Conservation (phyloP, 768 basidiomycete genomes). For the Fomitopsis serialis region DNA sequence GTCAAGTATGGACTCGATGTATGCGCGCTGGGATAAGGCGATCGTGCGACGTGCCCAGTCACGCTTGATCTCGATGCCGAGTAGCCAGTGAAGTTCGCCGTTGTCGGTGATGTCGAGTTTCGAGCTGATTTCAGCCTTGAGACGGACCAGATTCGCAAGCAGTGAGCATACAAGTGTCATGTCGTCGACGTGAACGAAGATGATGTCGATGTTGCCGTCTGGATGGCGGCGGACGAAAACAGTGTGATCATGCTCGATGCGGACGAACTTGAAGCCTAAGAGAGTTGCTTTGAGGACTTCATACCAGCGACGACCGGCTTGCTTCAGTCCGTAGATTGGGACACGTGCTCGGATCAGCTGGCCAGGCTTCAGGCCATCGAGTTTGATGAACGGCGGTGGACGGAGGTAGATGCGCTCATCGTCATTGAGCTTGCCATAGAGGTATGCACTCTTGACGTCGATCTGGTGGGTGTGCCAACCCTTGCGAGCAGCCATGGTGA, state of each 20-base stretch:
- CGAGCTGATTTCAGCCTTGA: not conserved
- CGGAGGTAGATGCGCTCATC: constrained; percentile 12
- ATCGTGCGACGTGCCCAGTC: constrained; percentile 17
- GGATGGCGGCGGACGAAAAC: too few relatives aligned
- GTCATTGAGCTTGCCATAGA: constrained; percentile 19
- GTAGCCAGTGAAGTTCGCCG: constrained; percentile 14
- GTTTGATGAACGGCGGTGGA: constrained; percentile 5
- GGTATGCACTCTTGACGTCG: constrained; percentile 28
- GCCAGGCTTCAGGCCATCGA: not conserved
- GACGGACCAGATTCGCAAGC: not conserved
- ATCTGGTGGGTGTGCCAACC: constrained; percentile 27
- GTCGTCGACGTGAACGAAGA: constrained; percentile 17
- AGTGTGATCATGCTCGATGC: too few relatives aligned
- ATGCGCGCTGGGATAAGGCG: constrained; percentile 25
- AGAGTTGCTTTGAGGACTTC: too few relatives aligned
- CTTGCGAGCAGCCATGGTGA: constrained; percentile 21
- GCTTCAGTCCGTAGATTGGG: constrained; percentile 5
- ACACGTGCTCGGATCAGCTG: not conserved
- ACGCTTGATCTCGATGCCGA: constrained; percentile 14
- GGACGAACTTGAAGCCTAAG: too few relatives aligned
- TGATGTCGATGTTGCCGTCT: constrained; percentile 7
- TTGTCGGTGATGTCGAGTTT: constrained; percentile 10
- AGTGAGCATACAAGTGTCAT: constrained; percentile 1
- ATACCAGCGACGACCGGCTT: constrained; percentile 9
- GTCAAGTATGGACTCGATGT: constrained; percentile 24